Evolutionary conservation across 2,329 filamentous ascomycete genomes (phyloP), one percentile per base, ranked within the genome.

Genomic region (Verticillium klebahnii): DNA sequence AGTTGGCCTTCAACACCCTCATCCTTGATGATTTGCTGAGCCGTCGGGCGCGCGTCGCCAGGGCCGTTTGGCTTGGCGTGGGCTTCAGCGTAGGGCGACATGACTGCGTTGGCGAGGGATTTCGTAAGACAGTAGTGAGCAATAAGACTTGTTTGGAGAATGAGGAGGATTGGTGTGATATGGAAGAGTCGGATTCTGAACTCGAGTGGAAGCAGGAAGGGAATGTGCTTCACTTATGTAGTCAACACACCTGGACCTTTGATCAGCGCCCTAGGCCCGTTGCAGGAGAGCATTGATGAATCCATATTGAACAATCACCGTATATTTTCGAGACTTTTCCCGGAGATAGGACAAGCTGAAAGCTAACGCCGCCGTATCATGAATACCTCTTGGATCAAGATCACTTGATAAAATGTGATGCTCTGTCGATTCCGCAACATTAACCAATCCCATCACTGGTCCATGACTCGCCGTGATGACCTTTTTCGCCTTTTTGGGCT

Each of bases 11-110:
- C 65, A 54, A 66, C 67, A 9, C 67, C 61, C 36, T 79, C 73
- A 59, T 79, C 76, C 36, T 71, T 63, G 58, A 79, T 63, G 39
- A 80, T 73, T 58, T 77, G 71, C 0, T 76, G 58, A 5, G 77
- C 77, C 1, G 77, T 79, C 14, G 77, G 77, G 5, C 76, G 72
- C 45, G 69, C 67, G 63, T 79, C 78, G 4, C 76, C 76, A 8
- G 75, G 71, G 2, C 76, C 77, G 6, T 65, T 64, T 5, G 66
- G 60, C 6, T 67, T 66, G 23, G 59, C 59, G 85, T 87, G 65
- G 40, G 59, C 63, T 39, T 55, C 59, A 15, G 63, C 63, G 64
- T 69, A 69, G 40, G 37, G 57, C 8, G 57, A 58, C 57, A 58
- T 58, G 36, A 50, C 36, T 40, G 52, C 9, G 25, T 60, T 56